phyloP scores from a whole-genome alignment of 2,329 filamentous ascomycete genomes.

The Apiospora marii region DNA sequence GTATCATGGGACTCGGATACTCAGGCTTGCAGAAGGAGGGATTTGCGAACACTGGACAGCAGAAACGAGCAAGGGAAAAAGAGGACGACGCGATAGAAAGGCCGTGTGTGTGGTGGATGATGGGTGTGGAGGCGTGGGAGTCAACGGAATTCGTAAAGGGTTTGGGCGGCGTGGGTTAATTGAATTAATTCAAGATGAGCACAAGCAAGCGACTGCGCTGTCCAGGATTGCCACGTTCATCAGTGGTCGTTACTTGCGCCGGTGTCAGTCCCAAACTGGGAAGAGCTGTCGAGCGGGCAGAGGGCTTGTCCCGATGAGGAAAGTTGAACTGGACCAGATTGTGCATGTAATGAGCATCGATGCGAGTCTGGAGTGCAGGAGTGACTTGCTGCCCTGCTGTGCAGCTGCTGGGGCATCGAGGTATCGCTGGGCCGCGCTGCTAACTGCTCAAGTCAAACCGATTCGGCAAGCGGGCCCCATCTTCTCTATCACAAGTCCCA shows the following conservation, averaged over 20 bases:
- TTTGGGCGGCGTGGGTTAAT: slow-evolving; percentile 3
- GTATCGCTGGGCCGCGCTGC: neutral
- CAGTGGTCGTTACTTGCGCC: slow-evolving; percentile 7
- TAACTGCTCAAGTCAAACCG: slow-evolving; percentile 9
- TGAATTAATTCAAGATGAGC: slow-evolving; percentile 22
- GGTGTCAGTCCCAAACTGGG: slow-evolving; percentile 19
- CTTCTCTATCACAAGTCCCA: neutral
- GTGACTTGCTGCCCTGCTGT: slow-evolving; percentile 1
- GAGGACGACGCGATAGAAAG: slow-evolving; percentile 22
- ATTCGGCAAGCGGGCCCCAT: slow-evolving; percentile 23
- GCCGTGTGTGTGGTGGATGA: slow-evolving; percentile 20
- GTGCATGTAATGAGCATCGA: slow-evolving; percentile 5
- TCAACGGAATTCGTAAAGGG: slow-evolving; percentile 16
- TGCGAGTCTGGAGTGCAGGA: neutral
- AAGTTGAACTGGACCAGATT: neutral
- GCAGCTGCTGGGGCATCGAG: slow-evolving; percentile 6
- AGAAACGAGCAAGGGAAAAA: neutral
- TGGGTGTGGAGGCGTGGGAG: slow-evolving; percentile 21
- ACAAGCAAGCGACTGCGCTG: slow-evolving; percentile 18
- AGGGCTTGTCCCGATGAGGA: slow-evolving; percentile 6
- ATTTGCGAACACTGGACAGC: slow-evolving; percentile 7
- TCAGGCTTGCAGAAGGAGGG: slow-evolving; percentile 19
- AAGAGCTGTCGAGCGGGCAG: slow-evolving; percentile 19
- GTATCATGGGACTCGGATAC: slow-evolving; percentile 19
- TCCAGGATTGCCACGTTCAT: slow-evolving; percentile 24